Percentiles rank a stretch among this genome's conserved stretches.
These are phyloP conservation scores for Daldinia concentrica DNA, from an alignment of 495 filamentous ascomycete species.

Conservation along the genomic window DNA sequence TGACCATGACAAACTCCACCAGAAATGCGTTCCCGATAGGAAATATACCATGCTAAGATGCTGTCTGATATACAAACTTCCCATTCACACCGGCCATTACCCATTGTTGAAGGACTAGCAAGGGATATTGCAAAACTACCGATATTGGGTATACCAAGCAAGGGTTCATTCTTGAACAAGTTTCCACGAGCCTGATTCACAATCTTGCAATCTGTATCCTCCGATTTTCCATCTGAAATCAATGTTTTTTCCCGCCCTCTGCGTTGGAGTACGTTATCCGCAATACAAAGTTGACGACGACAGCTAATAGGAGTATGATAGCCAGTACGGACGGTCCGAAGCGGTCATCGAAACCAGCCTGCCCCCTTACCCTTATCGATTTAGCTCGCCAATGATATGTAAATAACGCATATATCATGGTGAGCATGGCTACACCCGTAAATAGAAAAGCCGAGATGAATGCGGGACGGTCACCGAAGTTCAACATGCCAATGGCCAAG, in stretches of 20 bases:
- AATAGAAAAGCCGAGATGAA: conserved; percentile 93
- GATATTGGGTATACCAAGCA: neutral
- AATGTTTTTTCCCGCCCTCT: conserved; percentile 48
- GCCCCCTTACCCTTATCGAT: conserved; percentile 88
- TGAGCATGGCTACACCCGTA: conserved; percentile 91
- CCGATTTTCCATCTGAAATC: neutral
- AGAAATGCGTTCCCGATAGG: conserved; percentile 23
- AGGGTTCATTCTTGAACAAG: neutral
- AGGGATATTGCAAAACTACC: neutral
- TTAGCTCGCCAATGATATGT: conserved; percentile 98
- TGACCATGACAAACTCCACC: conserved; percentile 31
- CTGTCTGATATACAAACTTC: conserved; percentile 38
- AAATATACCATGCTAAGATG: conserved; percentile 28
- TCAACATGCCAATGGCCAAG: conserved; percentile 93
- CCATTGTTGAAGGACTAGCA: neutral
- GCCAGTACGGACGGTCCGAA: conserved; percentile 92
- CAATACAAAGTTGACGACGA: conserved; percentile 93
- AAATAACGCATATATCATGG: conserved; percentile 93
- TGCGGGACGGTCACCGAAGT: conserved; percentile 94
- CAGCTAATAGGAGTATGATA: conserved; percentile 81
- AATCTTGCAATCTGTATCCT: neutral
- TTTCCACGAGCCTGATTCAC: neutral
- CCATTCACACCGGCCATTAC: neutral
- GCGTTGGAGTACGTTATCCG: conserved; percentile 68
- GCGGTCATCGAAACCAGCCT: conserved; percentile 95